Base-by-base conservation (phyloP, 208 protist genomes). In the Angomonas desouzai region DNA sequence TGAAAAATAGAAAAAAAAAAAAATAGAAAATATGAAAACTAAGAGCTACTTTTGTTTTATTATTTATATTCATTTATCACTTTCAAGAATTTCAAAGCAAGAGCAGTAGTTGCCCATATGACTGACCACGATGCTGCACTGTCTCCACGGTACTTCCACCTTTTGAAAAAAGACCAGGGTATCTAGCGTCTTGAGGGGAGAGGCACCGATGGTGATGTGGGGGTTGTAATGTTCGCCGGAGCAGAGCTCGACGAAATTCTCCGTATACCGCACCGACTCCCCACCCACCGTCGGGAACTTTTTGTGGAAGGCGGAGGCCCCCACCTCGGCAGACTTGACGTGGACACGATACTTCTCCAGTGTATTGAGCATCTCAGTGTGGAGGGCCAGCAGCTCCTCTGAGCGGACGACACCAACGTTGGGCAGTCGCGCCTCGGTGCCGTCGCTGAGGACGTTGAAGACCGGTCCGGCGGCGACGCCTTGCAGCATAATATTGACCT, bases 61-160 rank as follows among this genome's bases (percentile, higher is more conserved):
- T n/a, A n/a, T n/a, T n/a, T n/a, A n/a, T n/a, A n/a, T 33, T 63
- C 34, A 32, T n/a, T 25, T 25, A 64, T 48, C 20, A 58, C 29
- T 80, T 29, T 81, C 67, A 32, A 88, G 58, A 33, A 92, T 61
- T 55, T 92, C 81, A 66, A 89, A 87, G 69, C 83, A 92, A 6
- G 79, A 89, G 61, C 75, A 79, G 63, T 79, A 89, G 68, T 85
- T 87, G 48, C 86, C 86, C 83, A 92, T 89, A 68, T 84, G 80
- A 16, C 77, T 80, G 27, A 92, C 83, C 1, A 92, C 82, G 3
- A 92, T 70, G 3, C 81, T 75, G 69, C 83, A 92, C 59, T 85
- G 75, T 1, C 71, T 66, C 76, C 77, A 84, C 18, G 86, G 76
- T 43, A 88, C 76, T 34, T 76, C 43, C 1, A 72, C 87, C 28